Evolutionary conservation across 1,139 yeast genomes (phyloP).

Genomic region (Pneumocystis oryctolagi): DNA sequence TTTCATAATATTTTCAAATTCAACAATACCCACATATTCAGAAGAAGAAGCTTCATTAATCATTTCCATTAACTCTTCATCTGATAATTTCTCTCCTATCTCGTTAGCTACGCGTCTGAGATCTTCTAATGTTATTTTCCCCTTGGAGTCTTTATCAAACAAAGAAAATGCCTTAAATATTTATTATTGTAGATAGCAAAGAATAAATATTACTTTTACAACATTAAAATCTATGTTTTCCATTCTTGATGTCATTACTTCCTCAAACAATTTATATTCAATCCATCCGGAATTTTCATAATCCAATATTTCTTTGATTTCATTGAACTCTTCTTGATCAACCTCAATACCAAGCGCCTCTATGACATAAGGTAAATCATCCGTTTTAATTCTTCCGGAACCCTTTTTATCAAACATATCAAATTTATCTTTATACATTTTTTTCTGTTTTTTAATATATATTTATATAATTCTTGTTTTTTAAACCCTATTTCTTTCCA

Average conservation of each 20-base stretch:
- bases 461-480: background rate
- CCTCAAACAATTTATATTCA: background rate
- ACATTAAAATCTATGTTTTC: background rate
- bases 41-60: slow-evolving; percentile 11
- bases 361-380: background rate
- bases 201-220: background rate
- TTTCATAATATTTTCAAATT: slow-evolving; percentile 10
- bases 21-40: slow-evolving; percentile 6
- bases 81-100: slow-evolving; percentile 10
- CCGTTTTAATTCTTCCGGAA: background rate
- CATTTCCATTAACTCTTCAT: slow-evolving; percentile 10
- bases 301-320: background rate
- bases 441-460: background rate
- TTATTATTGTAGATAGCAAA: background rate
- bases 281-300: background rate
- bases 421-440: background rate
- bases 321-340: background rate
- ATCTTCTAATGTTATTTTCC: slow-evolving; percentile 12
- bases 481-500: too few species aligned
- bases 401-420: background rate
- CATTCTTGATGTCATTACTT: background rate
- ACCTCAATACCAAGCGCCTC: background rate
- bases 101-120: slow-evolving; percentile 9
- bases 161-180: slow-evolving; percentile 8
- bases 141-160: slow-evolving; percentile 12